These are phyloP conservation scores for Xylariales sp. DNA, from an alignment of 2,329 filamentous ascomycete species.

Conservation along the genomic window DNA sequence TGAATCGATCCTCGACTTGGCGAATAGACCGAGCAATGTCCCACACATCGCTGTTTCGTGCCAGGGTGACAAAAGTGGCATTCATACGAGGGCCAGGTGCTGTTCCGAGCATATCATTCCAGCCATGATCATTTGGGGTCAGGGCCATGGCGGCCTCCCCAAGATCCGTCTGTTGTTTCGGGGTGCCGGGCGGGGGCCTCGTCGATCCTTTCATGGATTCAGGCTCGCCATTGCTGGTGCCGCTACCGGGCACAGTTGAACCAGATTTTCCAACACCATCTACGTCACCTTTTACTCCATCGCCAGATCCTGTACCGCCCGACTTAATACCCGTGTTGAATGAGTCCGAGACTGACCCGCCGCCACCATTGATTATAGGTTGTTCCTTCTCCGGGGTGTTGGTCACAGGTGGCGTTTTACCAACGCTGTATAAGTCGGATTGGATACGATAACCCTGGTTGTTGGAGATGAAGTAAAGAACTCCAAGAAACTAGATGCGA, in stretches of 20 bases:
- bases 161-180: conserved; percentile 52
- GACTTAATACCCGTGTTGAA: conserved; percentile 40
- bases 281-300: conserved; percentile 29
- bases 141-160: conserved; percentile 62
- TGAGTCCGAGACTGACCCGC: conserved; percentile 45
- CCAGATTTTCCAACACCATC: conserved; percentile 33
- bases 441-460: conserved; percentile 63
- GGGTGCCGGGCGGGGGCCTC: conserved; percentile 44
- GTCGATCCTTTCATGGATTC: conserved; percentile 46
- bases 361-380: conserved; percentile 39
- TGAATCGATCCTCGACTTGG: conserved; percentile 97
- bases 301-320: conserved; percentile 24
- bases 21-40: conserved; percentile 96
- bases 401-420: conserved; percentile 50
- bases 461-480: conserved; percentile 85
- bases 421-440: conserved; percentile 45
- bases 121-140: conserved; percentile 64
- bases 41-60: conserved; percentile 94
- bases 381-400: conserved; percentile 46
- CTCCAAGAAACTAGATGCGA: conserved; percentile 66
- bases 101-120: conserved; percentile 63
- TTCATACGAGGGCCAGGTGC: conserved; percentile 84
- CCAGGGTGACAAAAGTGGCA: conserved; percentile 96
- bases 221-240: conserved; percentile 41
- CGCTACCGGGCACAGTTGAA: conserved; percentile 35